Evolutionary conservation across 2,329 filamentous ascomycete genomes (phyloP).

Genomic region (Sporothrix euskadiensis): DNA sequence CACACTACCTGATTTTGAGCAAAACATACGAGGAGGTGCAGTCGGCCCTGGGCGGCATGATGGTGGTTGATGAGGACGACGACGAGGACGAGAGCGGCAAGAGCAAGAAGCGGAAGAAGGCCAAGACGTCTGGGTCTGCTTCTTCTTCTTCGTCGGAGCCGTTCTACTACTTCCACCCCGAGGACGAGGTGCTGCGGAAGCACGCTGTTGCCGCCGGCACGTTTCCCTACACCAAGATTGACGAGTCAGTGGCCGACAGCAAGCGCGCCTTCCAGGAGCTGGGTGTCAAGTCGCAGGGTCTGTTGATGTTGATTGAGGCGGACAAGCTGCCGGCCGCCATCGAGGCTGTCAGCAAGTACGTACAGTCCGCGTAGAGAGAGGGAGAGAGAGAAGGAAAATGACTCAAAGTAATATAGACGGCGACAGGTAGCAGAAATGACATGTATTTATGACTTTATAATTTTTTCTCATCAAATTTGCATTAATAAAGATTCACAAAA

Average conservation of each 20-base stretch:
- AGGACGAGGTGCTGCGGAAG: slow-evolving; percentile 85
- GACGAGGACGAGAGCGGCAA: slow-evolving; percentile 55
- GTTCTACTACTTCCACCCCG: slow-evolving; percentile 89
- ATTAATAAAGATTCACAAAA: background rate
- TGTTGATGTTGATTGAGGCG: slow-evolving; percentile 84
- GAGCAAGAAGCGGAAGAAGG: slow-evolving; percentile 67
- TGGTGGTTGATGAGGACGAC: slow-evolving; percentile 27
- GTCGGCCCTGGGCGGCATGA: slow-evolving; percentile 59
- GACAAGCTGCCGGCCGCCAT: slow-evolving; percentile 73
- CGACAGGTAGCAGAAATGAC: slow-evolving; percentile 11
- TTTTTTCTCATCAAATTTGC: background rate
- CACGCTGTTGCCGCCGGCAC: slow-evolving; percentile 69
- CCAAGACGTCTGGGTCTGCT: slow-evolving; percentile 32
- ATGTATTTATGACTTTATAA: slow-evolving; percentile 12
- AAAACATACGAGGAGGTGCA: slow-evolving; percentile 90
- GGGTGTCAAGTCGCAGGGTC: slow-evolving; percentile 80
- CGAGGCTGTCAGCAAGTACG: slow-evolving; percentile 72
- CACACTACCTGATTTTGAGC: slow-evolving; percentile 87
- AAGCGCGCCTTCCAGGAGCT: slow-evolving; percentile 93
- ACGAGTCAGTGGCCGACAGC: slow-evolving; percentile 80
- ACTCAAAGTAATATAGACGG: slow-evolving; percentile 7
- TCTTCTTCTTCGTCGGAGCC: slow-evolving; percentile 36
- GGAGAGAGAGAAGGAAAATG: background rate
- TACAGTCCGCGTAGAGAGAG: slow-evolving; percentile 52
- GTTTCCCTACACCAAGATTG: slow-evolving; percentile 78